phyloP scores from a whole-genome alignment of 2,329 filamentous ascomycete species.

The Cladorrhinum sp. region DNA sequence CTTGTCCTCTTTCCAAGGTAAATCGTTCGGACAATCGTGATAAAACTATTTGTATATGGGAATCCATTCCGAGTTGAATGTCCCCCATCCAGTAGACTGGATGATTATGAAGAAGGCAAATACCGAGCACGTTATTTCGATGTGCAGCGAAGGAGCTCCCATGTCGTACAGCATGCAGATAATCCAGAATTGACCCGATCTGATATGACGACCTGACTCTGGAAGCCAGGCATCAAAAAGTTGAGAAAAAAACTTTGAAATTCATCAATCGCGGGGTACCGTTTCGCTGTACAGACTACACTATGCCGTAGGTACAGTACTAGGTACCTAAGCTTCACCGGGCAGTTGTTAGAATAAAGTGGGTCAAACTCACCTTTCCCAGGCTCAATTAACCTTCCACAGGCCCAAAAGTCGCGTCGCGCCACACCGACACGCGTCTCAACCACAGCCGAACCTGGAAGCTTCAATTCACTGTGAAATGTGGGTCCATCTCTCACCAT shows the following conservation, averaged over 20 bases:
- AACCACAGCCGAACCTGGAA: too few species aligned
- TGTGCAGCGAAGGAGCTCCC: not conserved
- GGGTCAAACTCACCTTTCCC: not conserved
- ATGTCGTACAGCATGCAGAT: not conserved
- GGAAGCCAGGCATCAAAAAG: not conserved
- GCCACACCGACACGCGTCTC: constrained; percentile 1
- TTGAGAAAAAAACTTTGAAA: not conserved
- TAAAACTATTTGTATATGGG: not conserved
- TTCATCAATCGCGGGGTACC: not conserved
- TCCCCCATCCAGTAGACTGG: not conserved
- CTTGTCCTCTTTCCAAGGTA: not conserved
- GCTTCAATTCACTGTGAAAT: not conserved
- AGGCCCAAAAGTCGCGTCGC: constrained; percentile 5
- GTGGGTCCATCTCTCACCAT: not conserved
- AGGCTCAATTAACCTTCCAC: not conserved
- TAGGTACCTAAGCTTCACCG: too few species aligned
- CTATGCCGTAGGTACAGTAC: too few species aligned
- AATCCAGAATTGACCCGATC: not conserved
- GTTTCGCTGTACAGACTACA: too few species aligned
- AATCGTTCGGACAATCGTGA: not conserved
- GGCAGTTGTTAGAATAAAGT: not conserved
- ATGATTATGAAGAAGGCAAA: not conserved
- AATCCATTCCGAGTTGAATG: not conserved
- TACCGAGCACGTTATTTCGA: not conserved
- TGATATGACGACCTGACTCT: not conserved